Evolutionary conservation across 495 filamentous ascomycete species (phyloP).

Genomic region (Aspergillus avenaceus): DNA sequence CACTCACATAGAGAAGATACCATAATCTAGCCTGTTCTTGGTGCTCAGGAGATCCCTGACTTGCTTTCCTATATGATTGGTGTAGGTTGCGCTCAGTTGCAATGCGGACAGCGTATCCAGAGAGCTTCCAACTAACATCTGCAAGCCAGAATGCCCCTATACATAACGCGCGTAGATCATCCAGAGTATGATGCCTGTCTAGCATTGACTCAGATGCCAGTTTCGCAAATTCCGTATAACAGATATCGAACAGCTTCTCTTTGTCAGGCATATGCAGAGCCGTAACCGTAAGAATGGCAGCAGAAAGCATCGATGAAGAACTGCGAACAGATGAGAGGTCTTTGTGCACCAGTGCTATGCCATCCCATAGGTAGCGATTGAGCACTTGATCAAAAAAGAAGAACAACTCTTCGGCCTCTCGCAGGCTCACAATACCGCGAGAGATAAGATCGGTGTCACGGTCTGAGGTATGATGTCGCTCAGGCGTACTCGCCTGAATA

Average conservation of each 20-base stretch:
- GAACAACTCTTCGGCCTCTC: slow-evolving; percentile 49
- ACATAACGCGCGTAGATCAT: slow-evolving; percentile 50
- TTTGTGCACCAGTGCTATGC: slow-evolving; percentile 41
- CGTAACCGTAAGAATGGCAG: slow-evolving; percentile 49
- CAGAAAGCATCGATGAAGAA: slow-evolving; percentile 47
- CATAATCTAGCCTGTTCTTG: slow-evolving; percentile 43
- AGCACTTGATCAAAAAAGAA: slow-evolving; percentile 48
- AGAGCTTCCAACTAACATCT: slow-evolving; percentile 54
- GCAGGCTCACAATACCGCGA: slow-evolving; percentile 39
- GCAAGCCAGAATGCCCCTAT: slow-evolving; percentile 54
- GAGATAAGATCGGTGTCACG: slow-evolving; percentile 51
- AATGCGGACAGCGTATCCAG: slow-evolving; percentile 53
- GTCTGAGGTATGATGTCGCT: slow-evolving; percentile 31
- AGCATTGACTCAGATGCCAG: slow-evolving; percentile 51
- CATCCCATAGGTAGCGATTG: slow-evolving; percentile 53
- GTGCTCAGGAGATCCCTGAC: slow-evolving; percentile 42
- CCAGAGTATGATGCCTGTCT: slow-evolving; percentile 44
- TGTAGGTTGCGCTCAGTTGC: slow-evolving; percentile 50
- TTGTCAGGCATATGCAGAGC: slow-evolving; percentile 48
- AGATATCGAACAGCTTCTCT: slow-evolving; percentile 44
- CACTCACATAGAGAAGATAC: slow-evolving; percentile 52
- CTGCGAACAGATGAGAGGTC: slow-evolving; percentile 40
- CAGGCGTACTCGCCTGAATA: slow-evolving; percentile 35
- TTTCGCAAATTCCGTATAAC: slow-evolving; percentile 49
- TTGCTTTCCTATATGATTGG: slow-evolving; percentile 47